Evolutionary conservation across 768 basidiomycete genomes (phyloP).

Genomic region (Kwoniella pini): DNA sequence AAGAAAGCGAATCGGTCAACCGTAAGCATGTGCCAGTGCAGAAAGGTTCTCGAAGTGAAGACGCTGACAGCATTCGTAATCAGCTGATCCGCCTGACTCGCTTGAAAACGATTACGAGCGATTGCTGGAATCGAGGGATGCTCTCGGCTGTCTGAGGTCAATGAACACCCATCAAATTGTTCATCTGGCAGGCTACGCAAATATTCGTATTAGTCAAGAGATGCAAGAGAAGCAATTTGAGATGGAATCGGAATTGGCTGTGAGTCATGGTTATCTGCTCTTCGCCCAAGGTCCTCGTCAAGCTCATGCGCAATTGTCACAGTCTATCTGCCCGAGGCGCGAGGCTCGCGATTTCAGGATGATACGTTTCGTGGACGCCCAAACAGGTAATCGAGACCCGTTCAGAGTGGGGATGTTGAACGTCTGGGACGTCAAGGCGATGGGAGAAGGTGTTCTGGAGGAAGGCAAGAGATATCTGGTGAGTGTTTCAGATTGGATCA

Average conservation of each 20-base stretch:
- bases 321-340: slow-evolving; percentile 70
- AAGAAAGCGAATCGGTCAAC: slow-evolving; percentile 54
- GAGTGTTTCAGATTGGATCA: neutral
- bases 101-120: slow-evolving; percentile 64
- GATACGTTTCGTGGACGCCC: slow-evolving; percentile 62
- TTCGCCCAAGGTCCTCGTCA: neutral
- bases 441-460: slow-evolving; percentile 63
- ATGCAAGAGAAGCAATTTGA: slow-evolving; percentile 58
- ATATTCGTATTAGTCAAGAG: slow-evolving; percentile 23
- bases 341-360: slow-evolving; percentile 76
- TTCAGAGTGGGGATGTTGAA: slow-evolving; percentile 73
- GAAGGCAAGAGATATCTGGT: slow-evolving; percentile 64
- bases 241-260: slow-evolving; percentile 73
- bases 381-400: slow-evolving; percentile 60
- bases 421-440: slow-evolving; percentile 72
- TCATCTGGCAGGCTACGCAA: slow-evolving; percentile 38
- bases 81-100: slow-evolving; percentile 52
- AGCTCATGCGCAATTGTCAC: neutral
- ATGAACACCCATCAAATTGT: slow-evolving; percentile 51
- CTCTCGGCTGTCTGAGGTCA: slow-evolving; percentile 57
- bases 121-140: slow-evolving; percentile 63
- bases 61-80: too few relatives aligned
- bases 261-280: slow-evolving; percentile 54
- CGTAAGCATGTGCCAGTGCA: too few relatives aligned
- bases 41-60: too few relatives aligned